Evolutionary conservation across 108 stramenopile genomes (phyloP).

Genomic region (Craspedostauros australis): DNA sequence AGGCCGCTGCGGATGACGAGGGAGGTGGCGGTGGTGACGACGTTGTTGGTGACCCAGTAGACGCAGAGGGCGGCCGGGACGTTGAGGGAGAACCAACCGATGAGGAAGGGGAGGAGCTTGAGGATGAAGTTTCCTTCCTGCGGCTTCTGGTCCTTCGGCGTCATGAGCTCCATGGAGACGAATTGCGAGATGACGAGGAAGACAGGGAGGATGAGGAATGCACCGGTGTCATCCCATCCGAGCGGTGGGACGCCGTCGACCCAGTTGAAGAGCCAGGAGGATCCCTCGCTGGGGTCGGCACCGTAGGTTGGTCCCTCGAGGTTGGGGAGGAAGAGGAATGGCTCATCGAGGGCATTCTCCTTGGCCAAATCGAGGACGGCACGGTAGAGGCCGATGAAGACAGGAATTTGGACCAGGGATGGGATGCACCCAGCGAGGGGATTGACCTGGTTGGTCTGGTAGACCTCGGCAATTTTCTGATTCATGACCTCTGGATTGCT

Average conservation of each 20-base stretch:
- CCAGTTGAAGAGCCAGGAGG: slow-evolving; percentile 85
- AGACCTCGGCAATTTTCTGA: slow-evolving; percentile 90
- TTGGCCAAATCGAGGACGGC: slow-evolving; percentile 87
- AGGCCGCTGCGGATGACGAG: slow-evolving; percentile 66
- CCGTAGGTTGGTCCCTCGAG: slow-evolving; percentile 95
- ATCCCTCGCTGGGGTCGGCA: slow-evolving; percentile 85
- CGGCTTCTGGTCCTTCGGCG: slow-evolving; percentile 61
- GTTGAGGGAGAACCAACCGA: slow-evolving; percentile 93
- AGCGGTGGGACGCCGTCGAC: slow-evolving; percentile 75
- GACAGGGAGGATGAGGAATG: slow-evolving; percentile 73
- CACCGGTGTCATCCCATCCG: slow-evolving; percentile 90
- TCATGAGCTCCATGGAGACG: slow-evolving; percentile 83
- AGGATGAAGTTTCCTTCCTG: slow-evolving; percentile 69
- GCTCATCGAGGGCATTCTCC: slow-evolving; percentile 85
- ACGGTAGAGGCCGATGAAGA: slow-evolving; percentile 96
- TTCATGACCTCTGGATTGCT: slow-evolving; percentile 94
- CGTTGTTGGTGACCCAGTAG: slow-evolving; percentile 96
- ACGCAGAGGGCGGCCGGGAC: slow-evolving; percentile 91
- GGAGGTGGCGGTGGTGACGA: slow-evolving; percentile 82
- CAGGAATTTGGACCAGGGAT: slow-evolving; percentile 88
- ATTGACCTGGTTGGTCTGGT: slow-evolving; percentile 88
- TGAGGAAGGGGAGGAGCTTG: slow-evolving; percentile 91
- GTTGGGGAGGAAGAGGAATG: slow-evolving; percentile 93
- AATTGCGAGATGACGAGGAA: slow-evolving; percentile 88
- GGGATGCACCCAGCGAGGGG: slow-evolving; percentile 95